Evolutionary conservation across 1,139 yeast species (phyloP).

Genomic region (Pichia sp.): DNA sequence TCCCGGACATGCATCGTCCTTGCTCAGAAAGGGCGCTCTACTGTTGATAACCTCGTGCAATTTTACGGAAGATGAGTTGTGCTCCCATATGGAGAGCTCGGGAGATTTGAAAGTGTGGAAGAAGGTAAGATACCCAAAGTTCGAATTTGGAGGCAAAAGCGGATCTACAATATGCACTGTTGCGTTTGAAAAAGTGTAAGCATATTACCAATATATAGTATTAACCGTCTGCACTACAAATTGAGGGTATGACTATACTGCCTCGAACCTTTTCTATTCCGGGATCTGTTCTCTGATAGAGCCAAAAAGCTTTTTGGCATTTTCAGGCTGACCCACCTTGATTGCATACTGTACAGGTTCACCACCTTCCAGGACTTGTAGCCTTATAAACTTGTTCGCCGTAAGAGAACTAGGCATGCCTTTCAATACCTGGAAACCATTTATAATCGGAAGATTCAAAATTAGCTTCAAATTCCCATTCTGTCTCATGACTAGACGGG

Average conservation of each 20-base stretch:
- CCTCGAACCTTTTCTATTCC: slow-evolving; percentile 7
- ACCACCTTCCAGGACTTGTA: slow-evolving; percentile 41
- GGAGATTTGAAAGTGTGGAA: slow-evolving; percentile 50
- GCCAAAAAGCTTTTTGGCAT: slow-evolving; percentile 55
- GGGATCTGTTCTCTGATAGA: slow-evolving; percentile 38
- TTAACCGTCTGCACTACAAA: too few relatives aligned
- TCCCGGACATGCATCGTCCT: slow-evolving; percentile 54
- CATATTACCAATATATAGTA: not conserved
- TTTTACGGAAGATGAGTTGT: slow-evolving; percentile 76
- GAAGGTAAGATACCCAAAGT: slow-evolving; percentile 67
- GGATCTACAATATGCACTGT: slow-evolving; percentile 87
- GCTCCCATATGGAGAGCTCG: slow-evolving; percentile 45
- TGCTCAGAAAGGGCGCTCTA: slow-evolving; percentile 51
- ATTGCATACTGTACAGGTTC: slow-evolving; percentile 79
- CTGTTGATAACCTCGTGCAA: slow-evolving; percentile 90
- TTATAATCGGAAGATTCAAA: slow-evolving; percentile 64
- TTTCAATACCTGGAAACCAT: slow-evolving; percentile 53
- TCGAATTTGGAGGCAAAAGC: slow-evolving; percentile 80
- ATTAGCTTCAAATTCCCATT: slow-evolving; percentile 82
- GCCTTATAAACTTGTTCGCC: slow-evolving; percentile 72
- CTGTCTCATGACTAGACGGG: slow-evolving; percentile 85
- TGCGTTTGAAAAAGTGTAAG: slow-evolving; percentile 45
- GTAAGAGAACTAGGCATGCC: slow-evolving; percentile 84
- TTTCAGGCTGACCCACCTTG: slow-evolving; percentile 60
- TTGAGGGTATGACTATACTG: too few relatives aligned